These are phyloP conservation scores for Chaetoceros muelleri DNA, from an alignment of 108 stramenopile species.

Conservation along the genomic window DNA sequence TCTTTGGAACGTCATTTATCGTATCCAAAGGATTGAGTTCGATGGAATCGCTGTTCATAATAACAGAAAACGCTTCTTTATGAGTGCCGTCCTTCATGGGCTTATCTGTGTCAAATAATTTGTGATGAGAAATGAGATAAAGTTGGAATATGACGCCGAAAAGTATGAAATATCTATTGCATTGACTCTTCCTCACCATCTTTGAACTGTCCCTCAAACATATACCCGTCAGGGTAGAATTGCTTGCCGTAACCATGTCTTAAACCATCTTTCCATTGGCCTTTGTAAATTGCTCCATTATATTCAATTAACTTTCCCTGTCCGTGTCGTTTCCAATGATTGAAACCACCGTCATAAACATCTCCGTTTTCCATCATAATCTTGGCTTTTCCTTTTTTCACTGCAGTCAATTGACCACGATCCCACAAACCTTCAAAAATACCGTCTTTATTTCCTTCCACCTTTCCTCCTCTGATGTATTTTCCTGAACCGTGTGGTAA, in stretches of 20 bases:
- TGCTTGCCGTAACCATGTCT: constrained; percentile 14
- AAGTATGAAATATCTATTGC: too few species aligned
- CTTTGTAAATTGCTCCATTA: constrained; percentile 19
- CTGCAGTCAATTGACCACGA: not conserved
- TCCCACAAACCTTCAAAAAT: not conserved
- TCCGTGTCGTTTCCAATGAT: constrained; percentile 10
- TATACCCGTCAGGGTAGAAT: not conserved
- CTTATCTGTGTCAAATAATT: too few species aligned
- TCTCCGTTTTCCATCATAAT: not conserved
- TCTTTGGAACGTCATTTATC: too few species aligned
- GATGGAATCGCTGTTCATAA: not conserved
- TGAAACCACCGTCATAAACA: not conserved
- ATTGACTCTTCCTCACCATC: not conserved
- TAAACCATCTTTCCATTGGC: constrained; percentile 19
- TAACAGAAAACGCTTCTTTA: not conserved
- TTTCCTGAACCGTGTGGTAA: not conserved
- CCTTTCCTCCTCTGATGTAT: not conserved
- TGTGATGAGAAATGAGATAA: too few species aligned
- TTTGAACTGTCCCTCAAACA: not conserved
- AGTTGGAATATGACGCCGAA: too few species aligned
- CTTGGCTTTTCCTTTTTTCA: not conserved
- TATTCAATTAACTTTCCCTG: constrained; percentile 9
- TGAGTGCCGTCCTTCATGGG: not conserved
- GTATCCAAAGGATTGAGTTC: not conserved
- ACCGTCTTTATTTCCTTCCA: not conserved